Base-by-base conservation (phyloP, 768 basidiomycete genomes). In the Boletus pseudo-olivaceus region DNA sequence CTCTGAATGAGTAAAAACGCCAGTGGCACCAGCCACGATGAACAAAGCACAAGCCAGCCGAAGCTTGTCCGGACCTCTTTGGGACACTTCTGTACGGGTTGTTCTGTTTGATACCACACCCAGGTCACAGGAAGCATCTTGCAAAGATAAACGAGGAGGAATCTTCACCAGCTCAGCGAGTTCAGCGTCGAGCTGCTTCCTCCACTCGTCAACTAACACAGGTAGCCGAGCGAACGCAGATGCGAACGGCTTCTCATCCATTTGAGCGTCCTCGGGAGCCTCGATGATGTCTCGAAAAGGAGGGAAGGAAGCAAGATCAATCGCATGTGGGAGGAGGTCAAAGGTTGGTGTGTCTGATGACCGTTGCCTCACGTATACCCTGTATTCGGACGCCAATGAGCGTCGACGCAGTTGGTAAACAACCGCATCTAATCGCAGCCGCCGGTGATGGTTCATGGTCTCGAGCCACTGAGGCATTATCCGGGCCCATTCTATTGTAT, bases 211-310 rank as follows among this genome's bases (percentile, higher is more conserved):
- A 20, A 43, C 49, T 3, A 53, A 30, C 14, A 4, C 12, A 17
- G 41, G 46, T 15, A 61, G 12, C 20, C 60, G 47, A 20, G 40
- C 34, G 43, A 61, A 53, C 2, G 53, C 43, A 19, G 41, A 29
- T 20, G 46, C 49, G 11, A 49, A 58, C 2, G 47, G 37, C 39
- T 45, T 33, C 10, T 20, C 10, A 15, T 39, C 48, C 29, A 32
- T 44, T 20, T 40, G 41, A 39, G 17, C 17, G 26, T 14, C 54
- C 17, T 52, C 50, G 1, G 54, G 55, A 27, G 38, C 37, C 20
- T 46, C 26, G 20, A 51, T 49, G n/a, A 57, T 39, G 26, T 43
- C 27, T 23, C 27, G 23, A 37, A 61, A 60, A 2, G 47, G 54
- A 19, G 51, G 29, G 9, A 59, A 39, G 6, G 30, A 12, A 14